Evolutionary conservation across 371 early-diverging fungal genomes (phyloP).

Genomic region (Dichotomocladium elegans): DNA sequence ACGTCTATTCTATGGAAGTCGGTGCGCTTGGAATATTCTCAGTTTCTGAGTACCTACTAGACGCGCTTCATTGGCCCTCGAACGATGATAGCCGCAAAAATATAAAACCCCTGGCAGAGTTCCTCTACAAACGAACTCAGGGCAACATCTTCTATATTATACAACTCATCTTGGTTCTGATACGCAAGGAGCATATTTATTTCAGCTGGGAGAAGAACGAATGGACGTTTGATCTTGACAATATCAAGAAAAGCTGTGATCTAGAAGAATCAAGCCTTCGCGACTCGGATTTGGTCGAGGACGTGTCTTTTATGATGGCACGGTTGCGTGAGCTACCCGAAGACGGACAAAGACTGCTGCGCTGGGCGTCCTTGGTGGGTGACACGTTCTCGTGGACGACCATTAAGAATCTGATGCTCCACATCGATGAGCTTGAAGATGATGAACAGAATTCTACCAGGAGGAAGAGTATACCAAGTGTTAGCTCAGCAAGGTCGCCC

Average conservation of each 20-base stretch:
- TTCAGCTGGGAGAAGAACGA: conserved; percentile 46
- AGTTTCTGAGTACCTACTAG: conserved; percentile 26
- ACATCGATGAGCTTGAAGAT: background rate
- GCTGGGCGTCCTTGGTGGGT: conserved; percentile 44
- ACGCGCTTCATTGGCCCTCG: conserved; percentile 28
- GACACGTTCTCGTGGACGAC: conserved; percentile 43
- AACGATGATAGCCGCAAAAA: conserved; percentile 17
- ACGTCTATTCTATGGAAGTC: conserved; percentile 18
- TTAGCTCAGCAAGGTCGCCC: background rate
- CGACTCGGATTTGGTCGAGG: conserved; percentile 10
- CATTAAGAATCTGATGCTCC: conserved; percentile 30
- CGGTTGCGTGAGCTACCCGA: conserved; percentile 30
- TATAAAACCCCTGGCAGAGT: conserved; percentile 25
- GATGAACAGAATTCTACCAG: background rate
- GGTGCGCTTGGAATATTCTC: conserved; percentile 33
- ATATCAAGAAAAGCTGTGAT: conserved; percentile 29
- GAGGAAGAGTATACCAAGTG: background rate
- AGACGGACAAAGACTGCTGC: conserved; percentile 31
- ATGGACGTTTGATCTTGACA: conserved; percentile 37
- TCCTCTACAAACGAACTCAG: conserved; percentile 28
- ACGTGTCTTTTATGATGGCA: conserved; percentile 28
- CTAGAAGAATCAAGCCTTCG: background rate
- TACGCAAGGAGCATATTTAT: conserved; percentile 39
- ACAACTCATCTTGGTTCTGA: conserved; percentile 28
- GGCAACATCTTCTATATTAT: conserved; percentile 40